Evolutionary conservation across 1,284 basidiomycete genomes (phyloP).

Genomic region (Phenoliferia sp.): DNA sequence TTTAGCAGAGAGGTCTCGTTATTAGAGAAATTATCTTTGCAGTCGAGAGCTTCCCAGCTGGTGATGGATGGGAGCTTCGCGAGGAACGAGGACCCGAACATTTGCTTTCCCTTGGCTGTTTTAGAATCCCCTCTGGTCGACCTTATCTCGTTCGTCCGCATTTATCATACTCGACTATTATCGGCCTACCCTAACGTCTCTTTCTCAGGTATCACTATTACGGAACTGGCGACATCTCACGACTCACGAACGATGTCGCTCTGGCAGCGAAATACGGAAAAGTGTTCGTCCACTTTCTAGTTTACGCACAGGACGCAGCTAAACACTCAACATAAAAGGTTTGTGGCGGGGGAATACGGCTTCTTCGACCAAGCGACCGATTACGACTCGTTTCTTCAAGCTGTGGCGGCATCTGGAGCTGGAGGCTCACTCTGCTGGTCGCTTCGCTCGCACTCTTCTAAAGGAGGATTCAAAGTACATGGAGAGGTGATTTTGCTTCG

Average conservation of each 20-base stretch:
- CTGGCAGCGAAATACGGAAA: conserved; percentile 33
- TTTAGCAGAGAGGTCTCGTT: no score
- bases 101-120: conserved; percentile 33
- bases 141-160: no score
- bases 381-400: conserved; percentile 35
- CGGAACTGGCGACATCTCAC: conserved; percentile 35
- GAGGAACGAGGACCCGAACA: conserved; percentile 31
- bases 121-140: conserved; percentile 35
- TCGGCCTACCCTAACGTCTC: no score
- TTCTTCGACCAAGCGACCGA: conserved; percentile 34
- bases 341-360: conserved; percentile 40
- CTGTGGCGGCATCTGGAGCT: no score
- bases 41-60: no score
- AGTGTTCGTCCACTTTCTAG: conserved; percentile 23
- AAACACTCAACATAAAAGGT: conserved; percentile 8
- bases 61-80: conserved; percentile 39
- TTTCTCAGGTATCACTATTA: conserved; percentile 39
- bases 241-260: conserved; percentile 35
- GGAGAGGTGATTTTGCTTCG: no score
- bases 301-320: no score
- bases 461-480: conserved; percentile 40
- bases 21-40: no score
- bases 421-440: conserved; percentile 38
- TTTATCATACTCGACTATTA: no score
- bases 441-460: conserved; percentile 35